Percentiles rank a stretch among this genome's conserved stretches.
These are phyloP conservation scores for Aspergillus sp. DNA, from an alignment of 2,329 filamentous ascomycete species.

Conservation along the genomic window DNA sequence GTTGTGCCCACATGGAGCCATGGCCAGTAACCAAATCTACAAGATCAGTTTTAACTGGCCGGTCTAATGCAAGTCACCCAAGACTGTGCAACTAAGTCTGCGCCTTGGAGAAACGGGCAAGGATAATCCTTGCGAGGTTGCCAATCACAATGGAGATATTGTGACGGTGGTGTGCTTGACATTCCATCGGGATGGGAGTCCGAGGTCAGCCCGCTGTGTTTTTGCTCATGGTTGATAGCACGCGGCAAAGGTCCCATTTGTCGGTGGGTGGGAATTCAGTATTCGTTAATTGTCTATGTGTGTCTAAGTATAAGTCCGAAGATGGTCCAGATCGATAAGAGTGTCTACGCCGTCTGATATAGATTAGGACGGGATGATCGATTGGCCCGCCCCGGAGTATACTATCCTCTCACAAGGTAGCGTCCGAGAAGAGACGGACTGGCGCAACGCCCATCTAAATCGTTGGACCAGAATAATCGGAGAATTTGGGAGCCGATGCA, in stretches of 20 bases:
- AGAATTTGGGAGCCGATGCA: neutral
- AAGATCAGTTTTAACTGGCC: neutral
- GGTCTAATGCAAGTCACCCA: constrained; percentile 6
- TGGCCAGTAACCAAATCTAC: neutral
- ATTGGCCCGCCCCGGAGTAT: neutral
- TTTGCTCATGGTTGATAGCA: neutral
- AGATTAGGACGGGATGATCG: neutral
- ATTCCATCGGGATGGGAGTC: neutral
- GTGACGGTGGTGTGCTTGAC: neutral
- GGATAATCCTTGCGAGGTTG: neutral
- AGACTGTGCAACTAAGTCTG: neutral
- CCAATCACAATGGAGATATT: neutral
- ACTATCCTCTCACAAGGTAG: neutral
- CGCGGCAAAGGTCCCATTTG: neutral
- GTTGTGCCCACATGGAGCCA: constrained; percentile 3
- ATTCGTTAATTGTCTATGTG: too few species aligned
- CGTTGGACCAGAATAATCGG: neutral
- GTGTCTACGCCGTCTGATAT: neutral
- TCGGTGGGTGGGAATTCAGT: too few species aligned
- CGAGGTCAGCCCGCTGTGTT: neutral
- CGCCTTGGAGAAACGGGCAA: neutral
- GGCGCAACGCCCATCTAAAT: too few species aligned
- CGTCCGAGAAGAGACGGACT: too few species aligned
- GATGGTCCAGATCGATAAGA: neutral
- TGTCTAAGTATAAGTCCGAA: neutral